Percentiles rank a stretch among this genome's conserved stretches.
These are phyloP conservation scores for Cystofilobasidium capitatum DNA, from an alignment of 768 basidiomycete species.

Conservation along the genomic window DNA sequence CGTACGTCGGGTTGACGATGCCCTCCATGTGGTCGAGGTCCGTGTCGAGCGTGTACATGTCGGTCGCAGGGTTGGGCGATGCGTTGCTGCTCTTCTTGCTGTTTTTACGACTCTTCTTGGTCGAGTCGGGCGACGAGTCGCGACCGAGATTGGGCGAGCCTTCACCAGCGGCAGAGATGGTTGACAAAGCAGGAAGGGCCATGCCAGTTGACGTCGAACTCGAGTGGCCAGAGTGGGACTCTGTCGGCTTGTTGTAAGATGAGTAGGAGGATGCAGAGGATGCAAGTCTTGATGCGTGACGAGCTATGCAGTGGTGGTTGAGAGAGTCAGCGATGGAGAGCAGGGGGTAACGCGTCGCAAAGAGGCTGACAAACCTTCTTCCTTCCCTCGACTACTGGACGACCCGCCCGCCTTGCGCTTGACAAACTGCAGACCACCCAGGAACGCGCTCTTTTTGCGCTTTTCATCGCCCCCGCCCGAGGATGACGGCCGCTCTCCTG, in stretches of 20 bases:
- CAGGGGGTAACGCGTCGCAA: neutral
- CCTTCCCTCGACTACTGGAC: neutral
- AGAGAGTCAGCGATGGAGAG: neutral
- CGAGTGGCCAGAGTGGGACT: neutral
- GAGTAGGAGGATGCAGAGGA: neutral
- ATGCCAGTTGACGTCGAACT: constrained; percentile 5
- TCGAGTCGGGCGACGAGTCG: neutral
- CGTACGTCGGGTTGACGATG: constrained; percentile 51
- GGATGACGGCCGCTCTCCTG: neutral
- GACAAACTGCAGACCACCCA: constrained; percentile 13
- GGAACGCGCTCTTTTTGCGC: constrained; percentile 16
- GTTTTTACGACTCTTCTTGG: neutral
- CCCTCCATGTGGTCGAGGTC: constrained; percentile 71
- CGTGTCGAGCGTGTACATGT: constrained; percentile 50
- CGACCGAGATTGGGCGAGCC: neutral
- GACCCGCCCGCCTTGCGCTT: constrained; percentile 17
- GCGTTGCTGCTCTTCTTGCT: constrained; percentile 2
- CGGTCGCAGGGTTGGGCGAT: neutral
- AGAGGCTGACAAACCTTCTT: constrained; percentile 9
- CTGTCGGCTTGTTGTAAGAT: neutral
- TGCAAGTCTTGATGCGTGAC: neutral
- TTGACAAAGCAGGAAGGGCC: constrained; percentile 9
- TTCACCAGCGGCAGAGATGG: constrained; percentile 1
- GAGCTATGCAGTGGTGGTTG: neutral
- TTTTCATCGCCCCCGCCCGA: constrained; percentile 2